Conservation (phyloP, 495 filamentous ascomycete species). For the Umbilicaria muhlenbergii region DNA sequence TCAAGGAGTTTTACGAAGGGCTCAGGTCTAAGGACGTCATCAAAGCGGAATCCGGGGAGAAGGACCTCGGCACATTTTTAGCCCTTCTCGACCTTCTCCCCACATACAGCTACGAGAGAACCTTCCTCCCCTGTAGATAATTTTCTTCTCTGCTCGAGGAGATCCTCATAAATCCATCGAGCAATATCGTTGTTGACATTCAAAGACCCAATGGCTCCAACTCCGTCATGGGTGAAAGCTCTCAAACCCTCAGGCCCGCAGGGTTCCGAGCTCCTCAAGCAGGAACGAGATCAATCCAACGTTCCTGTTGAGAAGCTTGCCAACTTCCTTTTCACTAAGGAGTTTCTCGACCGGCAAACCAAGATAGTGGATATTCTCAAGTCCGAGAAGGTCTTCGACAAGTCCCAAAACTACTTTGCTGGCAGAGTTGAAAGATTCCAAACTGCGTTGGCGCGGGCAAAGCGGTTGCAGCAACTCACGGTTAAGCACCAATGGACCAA, state of each 20-base stretch:
- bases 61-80: no score
- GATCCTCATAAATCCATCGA: no score
- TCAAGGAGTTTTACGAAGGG: no score
- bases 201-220: constrained; percentile 17
- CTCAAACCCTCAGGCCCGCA: constrained; percentile 46
- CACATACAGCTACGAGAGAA: no score
- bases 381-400: constrained; percentile 49
- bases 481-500: constrained; percentile 45
- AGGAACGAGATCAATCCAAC: constrained; percentile 45
- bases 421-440: constrained; percentile 49
- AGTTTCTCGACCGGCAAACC: constrained; percentile 35
- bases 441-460: constrained; percentile 43
- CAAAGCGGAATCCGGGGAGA: no score
- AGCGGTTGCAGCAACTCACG: constrained; percentile 47
- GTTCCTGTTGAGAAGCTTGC: constrained; percentile 41
- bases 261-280: constrained; percentile 39
- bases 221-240: constrained; percentile 47
- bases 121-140: no score
- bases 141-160: no score
- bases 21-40: no score
- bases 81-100: no score
- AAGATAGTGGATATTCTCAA: constrained; percentile 38
- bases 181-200: neutral
- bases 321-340: constrained; percentile 44
- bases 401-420: constrained; percentile 49